Base-by-base conservation (phyloP, 2,329 filamentous ascomycete genomes). In the Fusarium sp. region DNA sequence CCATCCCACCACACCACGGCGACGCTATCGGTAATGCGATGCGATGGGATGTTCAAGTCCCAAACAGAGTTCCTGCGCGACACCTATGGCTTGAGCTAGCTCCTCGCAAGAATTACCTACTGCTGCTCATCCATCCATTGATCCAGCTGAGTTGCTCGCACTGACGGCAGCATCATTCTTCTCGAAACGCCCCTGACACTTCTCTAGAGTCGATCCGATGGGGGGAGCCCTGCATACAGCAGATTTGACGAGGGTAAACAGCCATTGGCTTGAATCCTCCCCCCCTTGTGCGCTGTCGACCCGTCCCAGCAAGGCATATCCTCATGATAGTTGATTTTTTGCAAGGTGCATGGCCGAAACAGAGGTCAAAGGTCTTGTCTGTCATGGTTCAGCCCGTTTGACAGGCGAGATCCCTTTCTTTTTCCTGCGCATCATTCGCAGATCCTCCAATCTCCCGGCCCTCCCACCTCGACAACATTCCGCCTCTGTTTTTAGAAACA, bases 401-500 rank as follows among this genome's bases (percentile, higher is more conserved):
- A 67, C 69, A 77, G 59, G 66, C 66, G 64, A 65, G 62, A 66
- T 69, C 54, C 62, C 40, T 62, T 52, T 58, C 37, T 58, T 50
- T 60, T 58, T 54, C 40, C 58, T 74, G 65, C 68, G 66, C 71
- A 73, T 69, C 68, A 65, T 62, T 67, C 52, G 70, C 65, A 78
- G 69, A 78, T 78, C 73, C 69, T 78, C 54, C 66, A 77, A 77
- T 74, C 66, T 75, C 71, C 69, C 52, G 38, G 35, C 40, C 69
- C 65, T 64, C 42, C 50, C 69, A 64, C 20, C 64, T 54, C 61
- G 56, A 69, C 66, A 65, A 64, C 47, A 52, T 72, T 69, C 68
- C 62, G 66, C 52, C 66, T 76, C 74, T 76, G 65, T 68, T 78
- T 77, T 77, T 77, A 72, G 73, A 71, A 76, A 50, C 60, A 66